phyloP scores from a whole-genome alignment of 106 monocot genomes.

The Iris macrosiphon region DNA sequence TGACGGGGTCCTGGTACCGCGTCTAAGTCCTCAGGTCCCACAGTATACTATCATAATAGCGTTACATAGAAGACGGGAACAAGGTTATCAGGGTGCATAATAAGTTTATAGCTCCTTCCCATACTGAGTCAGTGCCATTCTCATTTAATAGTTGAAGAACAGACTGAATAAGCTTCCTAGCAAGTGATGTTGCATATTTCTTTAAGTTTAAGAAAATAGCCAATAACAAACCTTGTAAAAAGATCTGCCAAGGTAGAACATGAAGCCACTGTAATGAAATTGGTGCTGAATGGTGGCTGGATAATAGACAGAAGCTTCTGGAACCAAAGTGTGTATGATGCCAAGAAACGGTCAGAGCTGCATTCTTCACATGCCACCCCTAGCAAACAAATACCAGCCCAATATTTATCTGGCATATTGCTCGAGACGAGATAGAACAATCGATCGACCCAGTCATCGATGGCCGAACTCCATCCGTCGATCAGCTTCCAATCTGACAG shows the following conservation, averaged over 20 bases:
- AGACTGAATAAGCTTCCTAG: conserved; percentile 53
- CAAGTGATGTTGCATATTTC: conserved; percentile 70
- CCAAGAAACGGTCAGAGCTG: conserved; percentile 37
- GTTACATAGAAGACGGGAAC: conserved; percentile 62
- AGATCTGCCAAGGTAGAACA: conserved; percentile 71
- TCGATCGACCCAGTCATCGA: too few species aligned
- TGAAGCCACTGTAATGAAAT: conserved; percentile 46
- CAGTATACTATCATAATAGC: conserved; percentile 71
- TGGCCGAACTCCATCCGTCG: too few species aligned
- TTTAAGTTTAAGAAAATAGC: conserved; percentile 48
- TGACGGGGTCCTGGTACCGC: too few species aligned
- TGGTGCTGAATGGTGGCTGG: conserved; percentile 35
- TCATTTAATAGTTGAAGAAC: conserved; percentile 50
- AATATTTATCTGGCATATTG: conserved; percentile 64
- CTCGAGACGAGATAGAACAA: conserved; percentile 21
- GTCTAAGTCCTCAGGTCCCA: too few species aligned
- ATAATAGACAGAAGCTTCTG: conserved; percentile 45
- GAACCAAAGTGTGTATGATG: conserved; percentile 59
- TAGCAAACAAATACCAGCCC: conserved; percentile 61
- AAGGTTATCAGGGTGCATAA: conserved; percentile 40
- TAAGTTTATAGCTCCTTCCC: conserved; percentile 53
- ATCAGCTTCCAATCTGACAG: too few species aligned
- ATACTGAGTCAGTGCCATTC: conserved; percentile 29
- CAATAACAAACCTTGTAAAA: conserved; percentile 61
- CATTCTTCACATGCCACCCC: conserved; percentile 67